Evolutionary conservation across 805 yeast species (phyloP).

Genomic region (Millerozyma acaciae): DNA sequence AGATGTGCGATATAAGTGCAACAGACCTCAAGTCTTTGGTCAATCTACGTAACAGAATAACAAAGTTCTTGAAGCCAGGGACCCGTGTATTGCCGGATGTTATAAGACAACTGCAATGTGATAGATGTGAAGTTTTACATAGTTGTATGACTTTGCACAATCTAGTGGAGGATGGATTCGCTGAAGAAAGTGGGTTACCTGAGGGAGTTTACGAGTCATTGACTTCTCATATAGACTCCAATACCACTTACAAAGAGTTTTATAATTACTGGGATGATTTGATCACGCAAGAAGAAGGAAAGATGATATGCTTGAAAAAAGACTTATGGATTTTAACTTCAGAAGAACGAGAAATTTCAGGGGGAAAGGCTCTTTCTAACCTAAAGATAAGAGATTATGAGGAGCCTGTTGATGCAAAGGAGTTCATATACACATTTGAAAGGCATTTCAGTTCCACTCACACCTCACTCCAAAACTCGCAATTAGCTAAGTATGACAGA

Average conservation of each 20-base stretch:
- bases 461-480: constrained; percentile 31
- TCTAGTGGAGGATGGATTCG: constrained; percentile 55
- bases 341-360: constrained; percentile 53
- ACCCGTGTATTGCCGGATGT: constrained; percentile 52
- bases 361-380: constrained; percentile 57
- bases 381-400: constrained; percentile 37
- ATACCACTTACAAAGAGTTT: constrained; percentile 46
- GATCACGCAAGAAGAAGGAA: constrained; percentile 69
- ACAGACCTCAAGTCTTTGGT: constrained; percentile 65
- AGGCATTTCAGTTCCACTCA: constrained; percentile 20
- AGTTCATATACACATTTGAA: constrained; percentile 47
- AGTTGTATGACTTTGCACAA: constrained; percentile 66
- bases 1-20: constrained; percentile 48
- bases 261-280: constrained; percentile 71
- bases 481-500: constrained; percentile 55
- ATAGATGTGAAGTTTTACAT: constrained; percentile 50
- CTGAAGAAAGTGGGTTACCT: constrained; percentile 51
- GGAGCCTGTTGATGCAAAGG: constrained; percentile 19
- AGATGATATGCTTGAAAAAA: constrained; percentile 46
- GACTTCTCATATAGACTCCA: constrained; percentile 46
- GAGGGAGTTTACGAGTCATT: constrained; percentile 43
- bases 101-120: constrained; percentile 52
- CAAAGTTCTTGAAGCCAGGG: constrained; percentile 53
- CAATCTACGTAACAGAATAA: constrained; percentile 67
- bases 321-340: constrained; percentile 69